Conservation (phyloP, 441 rosid genomes). For the Arabidopsis hybrid region DNA sequence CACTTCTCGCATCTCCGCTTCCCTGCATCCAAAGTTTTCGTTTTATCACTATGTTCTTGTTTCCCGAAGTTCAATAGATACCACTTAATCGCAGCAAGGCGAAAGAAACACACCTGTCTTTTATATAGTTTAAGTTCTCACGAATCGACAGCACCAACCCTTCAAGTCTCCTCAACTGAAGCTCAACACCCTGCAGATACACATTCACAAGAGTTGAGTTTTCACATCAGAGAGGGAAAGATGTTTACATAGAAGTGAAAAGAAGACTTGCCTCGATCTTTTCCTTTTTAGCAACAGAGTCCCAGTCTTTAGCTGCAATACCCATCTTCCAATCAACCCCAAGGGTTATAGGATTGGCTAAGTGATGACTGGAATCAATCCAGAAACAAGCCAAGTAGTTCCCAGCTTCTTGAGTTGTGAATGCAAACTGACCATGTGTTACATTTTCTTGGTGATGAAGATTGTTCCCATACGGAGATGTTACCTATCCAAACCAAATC, state of each 20-base stretch:
- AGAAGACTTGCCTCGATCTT: slow-evolving; percentile 70
- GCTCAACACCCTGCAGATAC: slow-evolving; percentile 76
- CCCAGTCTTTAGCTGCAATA: slow-evolving; percentile 91
- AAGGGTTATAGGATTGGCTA: slow-evolving; percentile 51
- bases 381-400: slow-evolving; percentile 91
- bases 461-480: slow-evolving; percentile 86
- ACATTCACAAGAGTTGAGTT: neutral
- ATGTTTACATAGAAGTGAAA: neutral
- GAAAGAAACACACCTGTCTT: slow-evolving; percentile 52
- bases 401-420: slow-evolving; percentile 77
- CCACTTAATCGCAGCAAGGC: neutral
- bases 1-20: slow-evolving; percentile 83
- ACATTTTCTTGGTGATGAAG: slow-evolving; percentile 77
- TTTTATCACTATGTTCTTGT: neutral
- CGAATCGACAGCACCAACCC: slow-evolving; percentile 68
- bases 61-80: slow-evolving; percentile 18
- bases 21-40: slow-evolving; percentile 54
- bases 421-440: slow-evolving; percentile 87
- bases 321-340: slow-evolving; percentile 91
- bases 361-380: slow-evolving; percentile 52
- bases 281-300: slow-evolving; percentile 84
- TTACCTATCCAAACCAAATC: slow-evolving; percentile 57
- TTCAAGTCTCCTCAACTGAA: slow-evolving; percentile 74
- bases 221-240: neutral
- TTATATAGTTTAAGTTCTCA: slow-evolving; percentile 62